These are phyloP conservation scores for Rhodotorula toruloides DNA, from an alignment of 768 basidiomycete genomes.

Conservation along the genomic window DNA sequence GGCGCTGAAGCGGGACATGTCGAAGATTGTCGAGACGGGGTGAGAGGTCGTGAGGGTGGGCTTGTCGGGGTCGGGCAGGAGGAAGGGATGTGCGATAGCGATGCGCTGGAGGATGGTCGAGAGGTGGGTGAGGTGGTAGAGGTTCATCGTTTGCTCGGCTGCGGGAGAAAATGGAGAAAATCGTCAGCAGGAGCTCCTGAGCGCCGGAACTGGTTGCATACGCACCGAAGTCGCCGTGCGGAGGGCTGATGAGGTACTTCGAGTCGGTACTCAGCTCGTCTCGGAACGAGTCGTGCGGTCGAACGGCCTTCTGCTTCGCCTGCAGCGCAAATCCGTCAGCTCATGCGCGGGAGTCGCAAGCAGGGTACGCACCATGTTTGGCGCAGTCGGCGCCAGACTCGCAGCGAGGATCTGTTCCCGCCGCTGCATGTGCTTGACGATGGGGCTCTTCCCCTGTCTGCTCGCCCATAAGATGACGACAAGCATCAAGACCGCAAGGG, in stretches of 20 bases:
- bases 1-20: slow-evolving; percentile 28
- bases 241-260: slow-evolving; percentile 25
- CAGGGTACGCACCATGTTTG: background rate
- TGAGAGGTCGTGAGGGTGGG: background rate
- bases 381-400: slow-evolving; percentile 10
- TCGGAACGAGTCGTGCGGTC: slow-evolving; percentile 31
- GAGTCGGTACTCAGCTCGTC: slow-evolving; percentile 22
- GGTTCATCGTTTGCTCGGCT: slow-evolving; percentile 36
- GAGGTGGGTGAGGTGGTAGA: slow-evolving; percentile 37
- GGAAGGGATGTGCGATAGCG: slow-evolving; percentile 28
- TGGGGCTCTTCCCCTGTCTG: slow-evolving; percentile 4
- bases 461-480: slow-evolving; percentile 8
- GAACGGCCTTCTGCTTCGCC: background rate
- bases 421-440: slow-evolving; percentile 33
- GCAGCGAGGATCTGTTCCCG: slow-evolving; percentile 22
- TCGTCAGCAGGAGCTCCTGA: background rate
- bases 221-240: slow-evolving; percentile 32
- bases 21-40: slow-evolving; percentile 28
- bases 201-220: too few relatives aligned
- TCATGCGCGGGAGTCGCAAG: background rate
- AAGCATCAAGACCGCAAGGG: slow-evolving; percentile 9
- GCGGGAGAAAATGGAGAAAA: background rate
- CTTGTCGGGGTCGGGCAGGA: slow-evolving; percentile 8
- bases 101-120: slow-evolving; percentile 22
- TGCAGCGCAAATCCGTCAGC: background rate